Base-by-base conservation (phyloP, 78 protist genomes). In the Dictyostelium purpureum region DNA sequence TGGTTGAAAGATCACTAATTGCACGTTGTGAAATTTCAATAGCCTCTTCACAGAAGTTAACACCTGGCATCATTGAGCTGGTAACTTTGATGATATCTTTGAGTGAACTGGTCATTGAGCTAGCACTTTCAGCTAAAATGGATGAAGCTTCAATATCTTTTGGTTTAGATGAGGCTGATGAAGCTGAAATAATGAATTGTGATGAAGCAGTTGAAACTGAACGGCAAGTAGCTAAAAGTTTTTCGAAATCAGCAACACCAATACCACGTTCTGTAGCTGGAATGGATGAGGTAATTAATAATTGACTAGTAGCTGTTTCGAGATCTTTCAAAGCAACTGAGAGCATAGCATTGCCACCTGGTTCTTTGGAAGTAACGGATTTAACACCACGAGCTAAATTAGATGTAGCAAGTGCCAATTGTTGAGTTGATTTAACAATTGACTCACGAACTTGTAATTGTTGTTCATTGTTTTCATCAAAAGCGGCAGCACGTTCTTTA, bases 41-140 rank as follows among this genome's bases (percentile, higher is more conserved):
- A n/a, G 94, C 94, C 24, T 90, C 94, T 6, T 90, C 94, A 65
- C 89, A 90, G 9, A 81, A 61, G 57, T 74, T 75, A 2, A 81
- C 89, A 61, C 94, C 94, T 69, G 94, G 94, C 94, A 81, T 79
- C 94, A 90, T 90, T 6, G 43, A 43, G n/a, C 75, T 37, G 2
- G 80, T 51, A 6, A 81, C 88, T 65, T 78, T 90, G 38, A 90
- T 77, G 11, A 90, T 69, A 33, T 78, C 89, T 45, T 74, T 59
- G 1, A 90, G 73, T 65, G 94, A 61, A 19, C 49, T 81, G 0
- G 94, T 67, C 88, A 81, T 81, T 1, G n/a, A 19, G 0, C 73
- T 35, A 11, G 94, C 94, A 37, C 79, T 54, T 38, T 79, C 94
- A 14, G 80, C 59, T 4, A 90, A 42, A 31, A 26, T 75, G 1